Conservation (phyloP, 164 flowering plant genomes). For the Berberis thunbergii region DNA sequence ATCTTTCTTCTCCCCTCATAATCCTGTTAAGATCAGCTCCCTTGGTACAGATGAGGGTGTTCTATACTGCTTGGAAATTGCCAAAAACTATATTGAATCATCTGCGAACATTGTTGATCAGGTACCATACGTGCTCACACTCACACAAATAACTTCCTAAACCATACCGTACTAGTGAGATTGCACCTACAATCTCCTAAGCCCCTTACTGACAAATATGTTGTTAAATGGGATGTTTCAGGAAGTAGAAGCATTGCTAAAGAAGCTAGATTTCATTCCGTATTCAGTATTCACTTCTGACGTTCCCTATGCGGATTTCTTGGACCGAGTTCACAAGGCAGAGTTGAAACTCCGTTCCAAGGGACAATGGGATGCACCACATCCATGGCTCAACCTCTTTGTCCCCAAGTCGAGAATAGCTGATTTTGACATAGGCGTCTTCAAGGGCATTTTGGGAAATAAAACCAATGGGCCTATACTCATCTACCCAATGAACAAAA, state of each 20-base stretch:
- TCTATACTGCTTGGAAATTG: constrained; percentile 75
- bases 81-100: constrained; percentile 67
- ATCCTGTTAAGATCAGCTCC: constrained; percentile 71
- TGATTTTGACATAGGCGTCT: constrained; percentile 74
- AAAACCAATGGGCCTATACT: constrained; percentile 91
- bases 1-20: constrained; percentile 79
- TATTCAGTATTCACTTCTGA: constrained; percentile 71
- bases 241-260: constrained; percentile 72
- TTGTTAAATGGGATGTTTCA: constrained; percentile 18
- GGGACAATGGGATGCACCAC: constrained; percentile 93
- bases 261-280: constrained; percentile 54
- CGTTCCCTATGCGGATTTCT: constrained; percentile 68
- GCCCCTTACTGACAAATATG: neutral
- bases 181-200: neutral
- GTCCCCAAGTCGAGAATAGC: constrained; percentile 74
- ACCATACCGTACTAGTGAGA: neutral
- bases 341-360: constrained; percentile 87
- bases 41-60: constrained; percentile 41
- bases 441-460: constrained; percentile 83
- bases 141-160: neutral
- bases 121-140: no score
- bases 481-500: constrained; percentile 90
- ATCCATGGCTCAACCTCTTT: constrained; percentile 96
- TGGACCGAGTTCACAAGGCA: constrained; percentile 94
- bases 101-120: constrained; percentile 47